Evolutionary conservation across 192 early-diverging fungal genomes (phyloP).

Genomic region (Diversispora epigaea): DNA sequence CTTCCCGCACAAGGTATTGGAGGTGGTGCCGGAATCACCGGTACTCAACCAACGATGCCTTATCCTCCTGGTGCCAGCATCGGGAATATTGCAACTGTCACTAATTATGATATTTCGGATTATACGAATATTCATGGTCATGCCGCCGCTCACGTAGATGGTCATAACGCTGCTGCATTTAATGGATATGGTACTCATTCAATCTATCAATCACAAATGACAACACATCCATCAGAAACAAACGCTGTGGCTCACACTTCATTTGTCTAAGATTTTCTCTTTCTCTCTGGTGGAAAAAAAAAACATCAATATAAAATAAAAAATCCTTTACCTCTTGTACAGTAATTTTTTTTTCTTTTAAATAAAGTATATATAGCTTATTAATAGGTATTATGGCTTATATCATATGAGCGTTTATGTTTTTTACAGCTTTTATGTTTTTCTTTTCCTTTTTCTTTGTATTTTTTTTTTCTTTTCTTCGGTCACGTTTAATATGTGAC

Average conservation of each 20-base stretch:
- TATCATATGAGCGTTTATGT: not conserved
- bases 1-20: conserved; percentile 21
- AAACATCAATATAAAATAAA: not conserved
- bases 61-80: conserved; percentile 30
- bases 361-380: conserved; percentile 1
- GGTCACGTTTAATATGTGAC: not conserved
- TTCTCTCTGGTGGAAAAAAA: not conserved
- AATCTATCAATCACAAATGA: conserved; percentile 26
- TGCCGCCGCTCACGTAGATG: conserved; percentile 19
- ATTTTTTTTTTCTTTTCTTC: not conserved
- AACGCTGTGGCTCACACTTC: conserved; percentile 18
- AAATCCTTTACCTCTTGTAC: not conserved
- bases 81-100: conserved; percentile 19
- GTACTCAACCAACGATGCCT: conserved; percentile 22
- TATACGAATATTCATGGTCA: conserved; percentile 24
- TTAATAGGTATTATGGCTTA: not conserved
- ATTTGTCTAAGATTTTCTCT: conserved; percentile 7
- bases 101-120: conserved; percentile 26
- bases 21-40: conserved; percentile 3
- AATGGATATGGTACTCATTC: conserved; percentile 18
- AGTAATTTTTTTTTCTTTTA: not conserved
- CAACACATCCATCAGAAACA: conserved; percentile 10
- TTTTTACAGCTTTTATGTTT: conserved; percentile 1
- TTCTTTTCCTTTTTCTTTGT: not conserved
- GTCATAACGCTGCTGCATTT: conserved; percentile 19